Base-by-base conservation (phyloP, 2,329 filamentous ascomycete genomes). In the Venturiaceae sp. region DNA sequence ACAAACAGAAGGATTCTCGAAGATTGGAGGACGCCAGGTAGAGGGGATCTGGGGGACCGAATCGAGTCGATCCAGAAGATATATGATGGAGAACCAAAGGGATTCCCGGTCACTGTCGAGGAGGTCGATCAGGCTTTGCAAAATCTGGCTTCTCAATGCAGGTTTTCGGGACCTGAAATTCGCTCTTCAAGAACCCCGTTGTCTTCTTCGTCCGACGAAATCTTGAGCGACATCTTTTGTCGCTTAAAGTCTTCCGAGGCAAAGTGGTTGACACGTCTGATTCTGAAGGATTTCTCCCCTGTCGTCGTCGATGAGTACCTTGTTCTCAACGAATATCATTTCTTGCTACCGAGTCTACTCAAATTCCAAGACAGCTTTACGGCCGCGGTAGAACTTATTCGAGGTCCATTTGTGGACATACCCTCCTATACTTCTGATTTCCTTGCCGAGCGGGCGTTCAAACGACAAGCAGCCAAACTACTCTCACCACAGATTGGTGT, bases 261-360 rank as follows among this genome's bases (percentile, higher is more conserved):
- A 3, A 96, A 96, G 72, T 96, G 92, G 92, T 78, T 96, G 11
- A 88, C 88, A 0, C 81, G 92, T 3, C 75, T 96, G 32, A 77
- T 96, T 5, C 75, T 95, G 30, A 94, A 95, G 67, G 81, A 85
- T 62, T 88, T 86, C 60, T 77, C 80, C n/a, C 86, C 87, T 0
- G 76, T 92, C 0, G 68, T 80, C 1, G 66, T 95, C 1, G 83
- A 90, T 23, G 74, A 77, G 30, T 63, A 70, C 1, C 69, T 80
- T 19, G 71, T 89, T 0, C 77, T 88, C 52, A 73, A 74, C 13
- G 77, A 76, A 19, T 87, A 86, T 56, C 86, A 95, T 68, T 83
- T 84, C 37, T 73, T 87, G 1, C 75, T 95, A 0, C 88, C 88
- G 0, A 79, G 82, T 34, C 75, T 92, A 2, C 73, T 95, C 16